Percentiles rank a stretch among this genome's conserved stretches.
phyloP scores from a whole-genome alignment of 345 rosid genomes.

The Linum tenue region DNA sequence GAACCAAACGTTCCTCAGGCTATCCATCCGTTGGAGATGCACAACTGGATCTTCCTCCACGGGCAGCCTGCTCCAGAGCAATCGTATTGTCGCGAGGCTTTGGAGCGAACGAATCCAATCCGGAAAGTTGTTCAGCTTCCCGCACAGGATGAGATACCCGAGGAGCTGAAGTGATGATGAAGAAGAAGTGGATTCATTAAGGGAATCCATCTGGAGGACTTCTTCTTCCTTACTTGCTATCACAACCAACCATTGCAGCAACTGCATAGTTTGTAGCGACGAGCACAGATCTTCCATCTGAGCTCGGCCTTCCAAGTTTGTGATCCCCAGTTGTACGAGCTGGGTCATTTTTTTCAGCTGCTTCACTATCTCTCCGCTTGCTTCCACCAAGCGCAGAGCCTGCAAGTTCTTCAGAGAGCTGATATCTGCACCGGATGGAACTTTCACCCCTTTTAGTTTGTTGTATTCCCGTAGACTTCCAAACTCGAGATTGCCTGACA shows the following conservation, averaged over 20 bases:
- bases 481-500: not conserved
- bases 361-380: not conserved
- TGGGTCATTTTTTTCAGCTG: slow-evolving; percentile 1
- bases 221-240: slow-evolving; percentile 14
- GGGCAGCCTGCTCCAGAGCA: slow-evolving; percentile 16
- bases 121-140: not conserved
- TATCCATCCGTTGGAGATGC: not conserved
- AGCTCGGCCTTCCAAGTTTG: not conserved
- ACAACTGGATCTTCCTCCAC: not conserved
- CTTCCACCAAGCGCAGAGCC: not conserved
- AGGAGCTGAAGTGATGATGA: not conserved
- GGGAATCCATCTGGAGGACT: slow-evolving; percentile 15
- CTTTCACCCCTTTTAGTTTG: not conserved
- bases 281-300: slow-evolving; percentile 16
- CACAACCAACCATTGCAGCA: slow-evolving; percentile 20
- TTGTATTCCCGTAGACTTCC: not conserved
- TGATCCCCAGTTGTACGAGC: slow-evolving; percentile 3
- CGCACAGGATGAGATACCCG: not conserved
- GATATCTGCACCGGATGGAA: not conserved
- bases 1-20: not conserved
- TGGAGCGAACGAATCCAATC: slow-evolving; percentile 1
- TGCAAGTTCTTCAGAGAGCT: slow-evolving; percentile 4
- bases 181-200: not conserved
- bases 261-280: slow-evolving; percentile 16
- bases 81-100: not conserved